These are phyloP conservation scores for Mycena chlorophos DNA, from an alignment of 768 basidiomycete species.

Conservation along the genomic window DNA sequence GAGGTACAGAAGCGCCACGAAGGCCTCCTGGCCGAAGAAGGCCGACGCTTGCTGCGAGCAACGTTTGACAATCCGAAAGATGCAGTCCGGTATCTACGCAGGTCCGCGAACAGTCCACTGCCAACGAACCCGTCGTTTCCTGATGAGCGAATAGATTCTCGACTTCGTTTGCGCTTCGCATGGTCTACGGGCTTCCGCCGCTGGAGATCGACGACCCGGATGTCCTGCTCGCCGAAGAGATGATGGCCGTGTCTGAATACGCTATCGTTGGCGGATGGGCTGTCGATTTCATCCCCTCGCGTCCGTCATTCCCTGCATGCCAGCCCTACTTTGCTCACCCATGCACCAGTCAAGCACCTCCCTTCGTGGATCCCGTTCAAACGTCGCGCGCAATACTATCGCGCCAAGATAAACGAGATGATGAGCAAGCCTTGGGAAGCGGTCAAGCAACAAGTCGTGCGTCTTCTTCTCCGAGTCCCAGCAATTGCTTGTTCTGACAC, in stretches of 20 bases:
- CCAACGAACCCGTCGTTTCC: no score
- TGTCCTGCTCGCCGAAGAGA: slow-evolving; percentile 1
- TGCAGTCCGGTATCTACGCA: not conserved
- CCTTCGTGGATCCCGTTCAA: not conserved
- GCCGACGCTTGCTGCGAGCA: not conserved
- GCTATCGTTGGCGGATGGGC: not conserved
- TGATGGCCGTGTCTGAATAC: not conserved
- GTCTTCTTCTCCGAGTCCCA: not conserved
- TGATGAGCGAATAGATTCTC: not conserved
- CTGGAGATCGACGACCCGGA: not conserved
- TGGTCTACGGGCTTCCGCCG: not conserved
- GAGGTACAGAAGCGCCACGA: not conserved
- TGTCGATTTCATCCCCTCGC: not conserved
- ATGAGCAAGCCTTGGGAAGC: not conserved
- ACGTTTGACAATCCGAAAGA: not conserved
- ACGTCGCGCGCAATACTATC: not conserved
- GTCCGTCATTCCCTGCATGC: not conserved
- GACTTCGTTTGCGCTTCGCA: not conserved
- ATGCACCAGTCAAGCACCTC: not conserved
- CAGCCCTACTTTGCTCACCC: not conserved
- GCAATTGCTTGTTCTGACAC: not conserved
- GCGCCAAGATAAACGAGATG: slow-evolving; percentile 1
- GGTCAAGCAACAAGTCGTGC: not conserved
- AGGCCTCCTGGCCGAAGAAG: not conserved
- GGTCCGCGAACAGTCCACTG: not conserved